Percentiles rank a stretch among this genome's conserved stretches.
phyloP scores from a whole-genome alignment of 2,329 filamentous ascomycete genomes.

The Teratosphaeria destructans region DNA sequence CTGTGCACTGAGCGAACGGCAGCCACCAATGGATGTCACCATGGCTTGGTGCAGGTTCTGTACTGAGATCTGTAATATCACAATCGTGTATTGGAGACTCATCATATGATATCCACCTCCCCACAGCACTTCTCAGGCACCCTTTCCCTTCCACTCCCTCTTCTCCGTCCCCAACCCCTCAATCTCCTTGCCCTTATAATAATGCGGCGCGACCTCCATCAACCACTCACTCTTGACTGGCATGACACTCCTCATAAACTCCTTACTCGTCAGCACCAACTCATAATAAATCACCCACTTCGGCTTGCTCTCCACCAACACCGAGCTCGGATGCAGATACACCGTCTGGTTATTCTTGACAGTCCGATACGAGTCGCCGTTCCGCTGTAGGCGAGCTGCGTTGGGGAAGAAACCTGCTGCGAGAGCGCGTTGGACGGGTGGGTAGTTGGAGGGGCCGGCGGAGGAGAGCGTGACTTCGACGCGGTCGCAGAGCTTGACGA shows the following conservation, averaged over 20 bases:
- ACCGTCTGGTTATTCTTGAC: constrained; percentile 84
- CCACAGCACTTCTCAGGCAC: not conserved
- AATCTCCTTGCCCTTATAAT: constrained; percentile 83
- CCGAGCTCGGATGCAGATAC: constrained; percentile 81
- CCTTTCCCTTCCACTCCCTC: not conserved
- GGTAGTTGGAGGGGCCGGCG: constrained; percentile 58
- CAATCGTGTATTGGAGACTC: not conserved
- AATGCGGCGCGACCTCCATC: constrained; percentile 83
- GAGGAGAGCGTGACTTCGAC: constrained; percentile 69
- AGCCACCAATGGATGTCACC: too few relatives aligned
- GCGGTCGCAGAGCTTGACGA: constrained; percentile 83
- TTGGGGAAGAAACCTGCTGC: constrained; percentile 93
- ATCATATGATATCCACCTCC: not conserved
- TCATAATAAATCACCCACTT: constrained; percentile 86
- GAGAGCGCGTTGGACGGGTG: constrained; percentile 76
- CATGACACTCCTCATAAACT: constrained; percentile 84
- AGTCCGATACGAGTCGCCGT: constrained; percentile 80
- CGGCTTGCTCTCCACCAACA: constrained; percentile 68
- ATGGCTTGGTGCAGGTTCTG: too few relatives aligned
- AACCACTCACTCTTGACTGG: constrained; percentile 79
- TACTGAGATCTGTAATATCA: not conserved
- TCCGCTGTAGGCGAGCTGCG: constrained; percentile 70
- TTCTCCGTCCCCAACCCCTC: constrained; percentile 54
- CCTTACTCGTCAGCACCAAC: constrained; percentile 71
- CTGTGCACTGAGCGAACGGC: too few relatives aligned